A percentile compares a stretch with the other conserved stretches of the same genome.
These are phyloP conservation scores for Clarireedia monteithiana DNA, from an alignment of 2,329 filamentous ascomycete species.

Conservation along the genomic window DNA sequence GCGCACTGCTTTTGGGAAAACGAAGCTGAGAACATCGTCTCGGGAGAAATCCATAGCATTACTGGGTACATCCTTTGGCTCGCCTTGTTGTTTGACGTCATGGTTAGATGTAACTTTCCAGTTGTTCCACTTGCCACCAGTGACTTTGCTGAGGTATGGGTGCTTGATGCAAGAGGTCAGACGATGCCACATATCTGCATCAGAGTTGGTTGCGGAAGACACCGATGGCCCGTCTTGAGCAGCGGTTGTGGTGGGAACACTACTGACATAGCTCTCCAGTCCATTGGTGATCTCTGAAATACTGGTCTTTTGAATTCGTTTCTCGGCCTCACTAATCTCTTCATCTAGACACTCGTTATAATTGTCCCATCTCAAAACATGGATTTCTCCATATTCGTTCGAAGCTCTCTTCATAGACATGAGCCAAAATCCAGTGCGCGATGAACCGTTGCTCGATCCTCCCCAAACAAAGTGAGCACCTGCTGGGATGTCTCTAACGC, in stretches of 20 bases:
- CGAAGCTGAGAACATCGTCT: conserved; percentile 40
- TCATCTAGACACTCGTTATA: conserved; percentile 47
- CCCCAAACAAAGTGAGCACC: conserved; percentile 56
- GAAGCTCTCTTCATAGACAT: conserved; percentile 21
- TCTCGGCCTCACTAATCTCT: conserved; percentile 38
- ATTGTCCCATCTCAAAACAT: conserved; percentile 47
- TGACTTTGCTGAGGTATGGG: conserved; percentile 39
- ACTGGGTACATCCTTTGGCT: conserved; percentile 3
- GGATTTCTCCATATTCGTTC: conserved; percentile 27
- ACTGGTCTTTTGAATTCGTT: conserved; percentile 36
- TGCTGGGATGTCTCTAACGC: conserved; percentile 45
- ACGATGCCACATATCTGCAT: conserved; percentile 40
- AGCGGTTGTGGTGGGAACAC: background rate
- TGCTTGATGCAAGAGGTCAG: conserved; percentile 43
- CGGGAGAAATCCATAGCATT: conserved; percentile 32
- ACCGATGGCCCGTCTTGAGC: background rate
- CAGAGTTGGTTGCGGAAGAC: conserved; percentile 2
- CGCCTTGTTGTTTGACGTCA: conserved; percentile 29
- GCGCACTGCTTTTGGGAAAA: conserved; percentile 36
- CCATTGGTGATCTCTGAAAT: conserved; percentile 21
- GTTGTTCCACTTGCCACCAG: conserved; percentile 34
- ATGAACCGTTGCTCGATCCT: conserved; percentile 39
- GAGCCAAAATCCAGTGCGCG: conserved; percentile 52
- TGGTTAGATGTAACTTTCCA: conserved; percentile 50
- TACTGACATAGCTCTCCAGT: conserved; percentile 19